Base-by-base conservation (phyloP, 176 grass and related monocot species). In the Poa pratensis region DNA sequence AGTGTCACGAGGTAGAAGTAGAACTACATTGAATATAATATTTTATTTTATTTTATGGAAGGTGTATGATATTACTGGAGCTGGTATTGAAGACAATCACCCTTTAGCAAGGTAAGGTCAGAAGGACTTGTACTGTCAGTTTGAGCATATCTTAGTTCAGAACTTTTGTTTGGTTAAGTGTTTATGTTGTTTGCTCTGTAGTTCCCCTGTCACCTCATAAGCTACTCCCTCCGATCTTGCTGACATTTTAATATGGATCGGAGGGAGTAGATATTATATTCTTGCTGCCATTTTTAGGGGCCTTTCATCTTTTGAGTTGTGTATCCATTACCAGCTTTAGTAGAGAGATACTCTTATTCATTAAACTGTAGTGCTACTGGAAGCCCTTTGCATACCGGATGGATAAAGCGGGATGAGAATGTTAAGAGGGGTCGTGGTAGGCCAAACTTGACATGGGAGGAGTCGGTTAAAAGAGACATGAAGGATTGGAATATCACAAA, bases 51-150 rank as follows among this genome's bases (percentile, higher is more conserved):
- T 83, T 72, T 79, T 81, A 73, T 70, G 79, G 62, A 92, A 98
- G 93, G 86, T 94, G 61, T 94, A 90, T 90, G 93, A 90, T 80
- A 95, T 49, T 3, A 82, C 73, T 66, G 88, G 90, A 85, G 78
- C 49, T 71, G 74, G 77, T 26, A 86, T 88, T 59, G 74, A 83
- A n/a, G 96, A 94, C 3, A 90, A 90, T 84, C 85, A 84, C 83
- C 90, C 89, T 88, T 78, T 94, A 87, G 78, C 83, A 45, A 91
- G 91, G 96, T 98, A 88, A 78, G 67, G 58, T 49, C 18, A n/a
- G 20, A 67, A 53, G 11, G 71, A 50, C 7, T 26, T 78, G 13
- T 58, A 49, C 16, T 65, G 69, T 42, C 35, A 54, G 23, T 65
- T 55, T 82, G 32, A 67, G 55, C 18, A 39, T 50, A 59, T 88